phyloP scores from a whole-genome alignment of 352 stramenopile genomes.

The Phytophthora sansomeana region DNA sequence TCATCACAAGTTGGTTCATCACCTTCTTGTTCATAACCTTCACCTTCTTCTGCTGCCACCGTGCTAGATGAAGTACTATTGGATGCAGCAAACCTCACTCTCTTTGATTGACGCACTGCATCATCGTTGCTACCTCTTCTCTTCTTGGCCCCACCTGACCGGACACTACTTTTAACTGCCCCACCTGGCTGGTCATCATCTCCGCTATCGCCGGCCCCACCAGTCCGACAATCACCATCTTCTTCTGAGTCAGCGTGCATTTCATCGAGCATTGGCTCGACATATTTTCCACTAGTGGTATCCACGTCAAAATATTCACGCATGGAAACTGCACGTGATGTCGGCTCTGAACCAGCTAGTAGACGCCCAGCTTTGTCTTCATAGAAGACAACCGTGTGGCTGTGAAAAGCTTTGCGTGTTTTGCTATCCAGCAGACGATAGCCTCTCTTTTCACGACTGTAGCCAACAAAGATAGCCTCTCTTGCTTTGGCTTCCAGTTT shows the following conservation, averaged over 20 bases:
- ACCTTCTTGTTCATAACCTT: too few species aligned
- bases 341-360: not conserved
- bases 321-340: not conserved
- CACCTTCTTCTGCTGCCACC: too few species aligned
- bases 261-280: not conserved
- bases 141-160: slow-evolving; percentile 1
- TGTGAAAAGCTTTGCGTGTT: slow-evolving; percentile 1
- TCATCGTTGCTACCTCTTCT: not conserved
- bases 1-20: too few species aligned
- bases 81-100: too few species aligned
- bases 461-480: slow-evolving; percentile 17
- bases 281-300: not conserved
- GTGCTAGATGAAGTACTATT: too few species aligned
- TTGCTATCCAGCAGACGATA: slow-evolving; percentile 10
- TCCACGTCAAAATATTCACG: not conserved
- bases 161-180: not conserved
- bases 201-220: too few species aligned
- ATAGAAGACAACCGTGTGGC: slow-evolving; percentile 8
- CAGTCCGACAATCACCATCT: too few species aligned
- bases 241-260: not conserved
- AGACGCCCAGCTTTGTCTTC: not conserved
- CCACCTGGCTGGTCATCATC: not conserved
- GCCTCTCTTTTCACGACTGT: not conserved
- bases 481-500: not conserved
- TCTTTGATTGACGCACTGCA: too few species aligned